phyloP scores from a whole-genome alignment of 139 green algal genomes.

The Diplosphaera chodatii region DNA sequence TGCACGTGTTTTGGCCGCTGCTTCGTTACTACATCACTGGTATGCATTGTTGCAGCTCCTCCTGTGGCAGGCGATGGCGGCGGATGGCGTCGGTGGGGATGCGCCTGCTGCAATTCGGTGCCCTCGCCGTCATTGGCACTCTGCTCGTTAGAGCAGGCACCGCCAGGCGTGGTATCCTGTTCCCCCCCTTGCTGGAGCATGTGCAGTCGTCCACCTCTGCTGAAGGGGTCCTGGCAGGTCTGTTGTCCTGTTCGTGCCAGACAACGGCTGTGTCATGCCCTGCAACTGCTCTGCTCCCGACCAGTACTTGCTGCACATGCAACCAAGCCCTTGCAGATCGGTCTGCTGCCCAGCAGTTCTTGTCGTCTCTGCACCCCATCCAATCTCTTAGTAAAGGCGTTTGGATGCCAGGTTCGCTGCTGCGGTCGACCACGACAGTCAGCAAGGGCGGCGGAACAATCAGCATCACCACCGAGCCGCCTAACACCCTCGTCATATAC shows the following conservation, averaged over 20 bases:
- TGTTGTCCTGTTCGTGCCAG: too few relatives aligned
- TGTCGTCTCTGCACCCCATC: too few relatives aligned
- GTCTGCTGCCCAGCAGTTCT: too few relatives aligned
- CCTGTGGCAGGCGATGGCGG: background rate
- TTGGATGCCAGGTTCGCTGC: background rate
- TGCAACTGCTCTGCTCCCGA: too few relatives aligned
- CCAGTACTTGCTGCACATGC: too few relatives aligned
- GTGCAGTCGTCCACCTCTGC: background rate
- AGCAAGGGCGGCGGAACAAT: background rate
- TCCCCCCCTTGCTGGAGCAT: background rate
- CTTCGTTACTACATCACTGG: too few relatives aligned
- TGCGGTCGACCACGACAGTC: background rate
- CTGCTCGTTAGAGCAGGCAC: background rate
- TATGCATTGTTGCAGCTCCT: too few relatives aligned
- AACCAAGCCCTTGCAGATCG: too few relatives aligned
- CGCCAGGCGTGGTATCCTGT: too few relatives aligned
- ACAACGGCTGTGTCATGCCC: too few relatives aligned
- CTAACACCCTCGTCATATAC: slow-evolving; percentile 33
- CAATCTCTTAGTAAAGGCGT: too few relatives aligned
- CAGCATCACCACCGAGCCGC: background rate
- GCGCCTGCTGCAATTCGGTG: background rate
- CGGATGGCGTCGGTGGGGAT: background rate
- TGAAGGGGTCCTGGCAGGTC: background rate
- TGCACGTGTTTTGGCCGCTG: too few relatives aligned
- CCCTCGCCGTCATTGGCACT: background rate